Percentiles rank a stretch among this genome's conserved stretches.
Conservation (phyloP, 192 early-diverging fungal species). For the Jimgerdemannia flammicorona region DNA sequence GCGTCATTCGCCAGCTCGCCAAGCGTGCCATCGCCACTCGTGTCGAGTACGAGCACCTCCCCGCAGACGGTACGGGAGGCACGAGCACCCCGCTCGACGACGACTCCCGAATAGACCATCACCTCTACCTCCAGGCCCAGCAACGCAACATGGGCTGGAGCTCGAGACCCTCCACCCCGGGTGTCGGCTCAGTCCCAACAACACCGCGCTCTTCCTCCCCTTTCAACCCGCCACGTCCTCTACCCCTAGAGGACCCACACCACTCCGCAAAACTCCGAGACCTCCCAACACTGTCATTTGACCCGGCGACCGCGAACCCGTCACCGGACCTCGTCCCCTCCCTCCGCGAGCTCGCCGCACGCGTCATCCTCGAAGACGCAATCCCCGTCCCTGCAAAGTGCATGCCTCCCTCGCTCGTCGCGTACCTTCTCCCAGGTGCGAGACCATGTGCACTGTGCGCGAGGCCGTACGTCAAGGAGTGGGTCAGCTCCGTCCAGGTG, state of each 20-base stretch:
- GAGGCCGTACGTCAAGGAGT: conserved; percentile 47
- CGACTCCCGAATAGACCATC: conserved; percentile 29
- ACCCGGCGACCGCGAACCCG: background rate
- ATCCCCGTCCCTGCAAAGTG: conserved; percentile 21
- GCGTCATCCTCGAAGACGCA: conserved; percentile 24
- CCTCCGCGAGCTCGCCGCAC: conserved; percentile 37
- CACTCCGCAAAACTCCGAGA: background rate
- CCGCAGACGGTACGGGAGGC: background rate
- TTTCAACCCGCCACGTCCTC: background rate
- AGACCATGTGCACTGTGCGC: conserved; percentile 34
- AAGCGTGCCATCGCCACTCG: conserved; percentile 18
- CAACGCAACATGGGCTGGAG: conserved; percentile 21
- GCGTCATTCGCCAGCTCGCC: conserved; percentile 22
- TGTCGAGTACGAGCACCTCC: background rate
- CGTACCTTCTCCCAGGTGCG: conserved; percentile 31
- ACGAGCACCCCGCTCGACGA: conserved; percentile 12
- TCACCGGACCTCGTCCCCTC: conserved; percentile 33
- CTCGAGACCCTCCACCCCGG: conserved; percentile 7
- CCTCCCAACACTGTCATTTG: background rate
- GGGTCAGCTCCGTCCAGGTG: conserved; percentile 48
- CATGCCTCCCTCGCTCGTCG: conserved; percentile 21
- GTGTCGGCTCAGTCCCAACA: background rate
- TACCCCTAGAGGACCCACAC: background rate
- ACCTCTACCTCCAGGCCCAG: conserved; percentile 27
- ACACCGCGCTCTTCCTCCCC: background rate